Conservation (phyloP, 768 basidiomycete species). For the Phylloporus sp. region DNA sequence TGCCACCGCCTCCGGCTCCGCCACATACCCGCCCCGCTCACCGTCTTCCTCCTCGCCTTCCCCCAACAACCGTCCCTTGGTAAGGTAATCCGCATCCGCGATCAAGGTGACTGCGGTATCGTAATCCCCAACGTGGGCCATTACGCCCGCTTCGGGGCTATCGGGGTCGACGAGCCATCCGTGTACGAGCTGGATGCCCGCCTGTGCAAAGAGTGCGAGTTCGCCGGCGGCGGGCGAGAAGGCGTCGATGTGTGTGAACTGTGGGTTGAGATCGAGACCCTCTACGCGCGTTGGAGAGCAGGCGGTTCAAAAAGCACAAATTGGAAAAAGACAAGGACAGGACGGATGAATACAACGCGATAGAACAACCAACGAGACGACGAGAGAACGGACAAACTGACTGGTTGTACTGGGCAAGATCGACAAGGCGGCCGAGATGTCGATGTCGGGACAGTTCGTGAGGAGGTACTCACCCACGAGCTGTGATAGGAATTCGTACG, state of each 20-base stretch:
- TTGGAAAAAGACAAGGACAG: background rate
- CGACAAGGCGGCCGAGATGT: slow-evolving; percentile 30
- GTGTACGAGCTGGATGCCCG: slow-evolving; percentile 76
- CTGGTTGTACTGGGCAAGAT: slow-evolving; percentile 63
- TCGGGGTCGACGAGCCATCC: slow-evolving; percentile 60
- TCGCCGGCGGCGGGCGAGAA: slow-evolving; percentile 75
- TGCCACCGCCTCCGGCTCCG: background rate
- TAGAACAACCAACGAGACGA: background rate
- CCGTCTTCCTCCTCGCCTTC: background rate
- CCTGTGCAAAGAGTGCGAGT: slow-evolving; percentile 79
- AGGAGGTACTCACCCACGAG: slow-evolving; percentile 82
- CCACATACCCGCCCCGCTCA: background rate
- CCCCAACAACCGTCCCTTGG: slow-evolving; percentile 54
- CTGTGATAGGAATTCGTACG: slow-evolving; percentile 81
- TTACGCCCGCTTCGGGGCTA: slow-evolving; percentile 50
- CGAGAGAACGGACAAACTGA: slow-evolving; percentile 38
- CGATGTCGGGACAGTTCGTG: slow-evolving; percentile 39
- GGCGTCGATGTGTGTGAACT: slow-evolving; percentile 63
- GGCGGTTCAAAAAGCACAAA: background rate
- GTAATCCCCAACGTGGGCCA: slow-evolving; percentile 58
- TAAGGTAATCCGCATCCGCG: slow-evolving; percentile 74
- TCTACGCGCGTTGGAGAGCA: slow-evolving; percentile 33
- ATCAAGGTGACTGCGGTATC: slow-evolving; percentile 70
- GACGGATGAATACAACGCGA: background rate
- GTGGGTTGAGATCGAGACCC: slow-evolving; percentile 87